These are phyloP conservation scores for Pseudophaeomoniella oleicola DNA, from an alignment of 2,329 filamentous ascomycete genomes.

Conservation along the genomic window DNA sequence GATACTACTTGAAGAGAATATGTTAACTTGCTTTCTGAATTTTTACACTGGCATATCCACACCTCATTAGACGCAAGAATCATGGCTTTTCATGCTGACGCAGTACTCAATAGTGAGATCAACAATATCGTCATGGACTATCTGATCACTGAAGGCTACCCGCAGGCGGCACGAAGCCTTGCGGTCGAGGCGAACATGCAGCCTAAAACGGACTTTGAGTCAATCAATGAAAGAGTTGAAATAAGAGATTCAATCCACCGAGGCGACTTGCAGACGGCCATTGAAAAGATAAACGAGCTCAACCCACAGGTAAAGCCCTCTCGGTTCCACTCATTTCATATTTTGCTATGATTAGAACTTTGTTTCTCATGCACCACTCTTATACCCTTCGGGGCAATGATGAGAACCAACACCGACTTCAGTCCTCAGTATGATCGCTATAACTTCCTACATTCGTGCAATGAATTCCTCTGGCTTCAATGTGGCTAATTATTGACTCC, in stretches of 20 bases:
- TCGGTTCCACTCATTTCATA: slow-evolving; percentile 3
- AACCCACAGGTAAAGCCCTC: slow-evolving; percentile 65
- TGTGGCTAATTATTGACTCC: slow-evolving; percentile 5
- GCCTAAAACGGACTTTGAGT: slow-evolving; percentile 55
- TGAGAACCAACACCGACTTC: slow-evolving; percentile 70
- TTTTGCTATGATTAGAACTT: slow-evolving; percentile 77
- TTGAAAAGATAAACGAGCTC: slow-evolving; percentile 75
- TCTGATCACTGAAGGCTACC: slow-evolving; percentile 88
- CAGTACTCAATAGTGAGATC: slow-evolving; percentile 85
- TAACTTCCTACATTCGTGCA: slow-evolving; percentile 7
- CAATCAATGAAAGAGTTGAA: slow-evolving; percentile 62
- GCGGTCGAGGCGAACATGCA: slow-evolving; percentile 82
- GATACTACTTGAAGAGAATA: slow-evolving; percentile 81
- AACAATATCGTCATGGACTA: slow-evolving; percentile 95
- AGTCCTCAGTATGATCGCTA: slow-evolving; percentile 71
- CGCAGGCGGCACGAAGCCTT: slow-evolving; percentile 82
- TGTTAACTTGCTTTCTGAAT: slow-evolving; percentile 65
- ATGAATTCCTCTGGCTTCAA: too few relatives aligned
- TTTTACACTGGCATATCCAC: too few relatives aligned
- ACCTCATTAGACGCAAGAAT: too few relatives aligned
- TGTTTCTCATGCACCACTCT: slow-evolving; percentile 99
- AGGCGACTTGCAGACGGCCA: slow-evolving; percentile 73
- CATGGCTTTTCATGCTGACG: too few relatives aligned
- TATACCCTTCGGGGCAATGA: slow-evolving; percentile 77
- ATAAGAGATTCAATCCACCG: slow-evolving; percentile 76